phyloP scores from a whole-genome alignment of 202 grass and related monocot species.

The Carex arenaria region DNA sequence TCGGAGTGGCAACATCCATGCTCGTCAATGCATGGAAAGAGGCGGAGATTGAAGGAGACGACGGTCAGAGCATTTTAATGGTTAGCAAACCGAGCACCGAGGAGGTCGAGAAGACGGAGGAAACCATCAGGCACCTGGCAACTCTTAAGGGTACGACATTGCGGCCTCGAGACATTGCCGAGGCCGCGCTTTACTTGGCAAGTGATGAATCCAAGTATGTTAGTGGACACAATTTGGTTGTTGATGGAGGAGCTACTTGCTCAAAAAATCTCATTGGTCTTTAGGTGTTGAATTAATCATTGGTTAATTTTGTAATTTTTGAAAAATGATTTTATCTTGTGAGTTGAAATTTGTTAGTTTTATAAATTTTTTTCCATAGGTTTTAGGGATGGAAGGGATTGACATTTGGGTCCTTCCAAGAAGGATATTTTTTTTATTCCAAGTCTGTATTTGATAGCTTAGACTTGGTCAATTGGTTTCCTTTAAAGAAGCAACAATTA shows the following conservation, averaged over 20 bases:
- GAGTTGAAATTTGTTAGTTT: conserved; percentile 10
- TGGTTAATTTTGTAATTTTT: not conserved
- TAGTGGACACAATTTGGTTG: conserved; percentile 92
- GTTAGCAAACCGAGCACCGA: conserved; percentile 12
- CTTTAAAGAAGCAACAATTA: conserved; percentile 10
- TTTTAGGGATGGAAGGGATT: not conserved
- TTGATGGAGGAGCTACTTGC: conserved; percentile 87
- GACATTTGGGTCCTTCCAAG: not conserved
- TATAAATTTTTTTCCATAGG: not conserved
- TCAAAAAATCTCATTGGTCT: conserved; percentile 78
- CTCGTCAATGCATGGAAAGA: conserved; percentile 87
- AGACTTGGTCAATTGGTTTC: not conserved
- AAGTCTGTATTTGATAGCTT: not conserved
- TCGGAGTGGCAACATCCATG: conserved; percentile 94
- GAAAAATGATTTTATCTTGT: conserved; percentile 2
- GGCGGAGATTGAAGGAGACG: conserved; percentile 32
- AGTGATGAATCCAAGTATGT: conserved; percentile 90
- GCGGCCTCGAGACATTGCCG: conserved; percentile 69
- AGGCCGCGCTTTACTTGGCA: conserved; percentile 80
- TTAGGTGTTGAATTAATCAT: conserved; percentile 9
- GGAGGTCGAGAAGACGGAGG: conserved; percentile 86
- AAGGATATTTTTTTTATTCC: not conserved
- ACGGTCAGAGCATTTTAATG: not conserved
- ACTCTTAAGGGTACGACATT: conserved; percentile 75
- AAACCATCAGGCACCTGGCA: conserved; percentile 54